Evolutionary conservation across 2,329 filamentous ascomycete species (phyloP).

Genomic region (Alternaria consortialis): DNA sequence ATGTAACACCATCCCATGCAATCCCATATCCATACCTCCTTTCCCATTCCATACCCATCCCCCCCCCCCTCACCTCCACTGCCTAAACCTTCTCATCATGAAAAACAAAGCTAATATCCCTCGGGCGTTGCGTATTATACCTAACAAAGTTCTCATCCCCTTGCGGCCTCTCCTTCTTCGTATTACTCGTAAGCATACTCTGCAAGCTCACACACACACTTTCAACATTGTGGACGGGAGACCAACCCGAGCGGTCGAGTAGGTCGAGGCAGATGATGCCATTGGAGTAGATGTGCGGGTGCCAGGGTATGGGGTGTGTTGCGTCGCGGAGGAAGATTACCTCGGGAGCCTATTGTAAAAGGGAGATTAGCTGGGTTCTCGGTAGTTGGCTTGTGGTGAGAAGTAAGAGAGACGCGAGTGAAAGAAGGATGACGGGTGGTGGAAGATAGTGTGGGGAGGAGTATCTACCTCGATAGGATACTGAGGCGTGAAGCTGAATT

Average conservation of each 20-base stretch:
- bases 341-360: constrained; percentile 79
- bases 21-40: no score
- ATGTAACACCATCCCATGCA: neutral
- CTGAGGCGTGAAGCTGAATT: constrained; percentile 81
- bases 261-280: constrained; percentile 98
- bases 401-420: neutral
- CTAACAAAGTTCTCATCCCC: constrained; percentile 91
- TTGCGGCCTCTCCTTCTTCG: constrained; percentile 86
- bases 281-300: constrained; percentile 98
- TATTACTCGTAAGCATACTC: constrained; percentile 97
- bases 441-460: neutral
- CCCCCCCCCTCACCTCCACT: constrained; percentile 7
- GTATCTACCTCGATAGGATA: constrained; percentile 80
- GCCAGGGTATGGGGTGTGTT: constrained; percentile 78
- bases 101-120: constrained; percentile 93
- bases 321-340: constrained; percentile 81
- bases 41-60: neutral
- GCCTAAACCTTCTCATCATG: constrained; percentile 75
- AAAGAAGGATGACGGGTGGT: neutral
- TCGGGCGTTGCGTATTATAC: constrained; percentile 78
- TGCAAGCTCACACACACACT: constrained; percentile 97
- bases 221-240: constrained; percentile 95
- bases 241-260: constrained; percentile 88
- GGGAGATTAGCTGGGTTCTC: neutral
- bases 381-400: neutral